Evolutionary conservation across 1,284 basidiomycete genomes (phyloP).

Genomic region (Rhodotorula mucilaginosa): DNA sequence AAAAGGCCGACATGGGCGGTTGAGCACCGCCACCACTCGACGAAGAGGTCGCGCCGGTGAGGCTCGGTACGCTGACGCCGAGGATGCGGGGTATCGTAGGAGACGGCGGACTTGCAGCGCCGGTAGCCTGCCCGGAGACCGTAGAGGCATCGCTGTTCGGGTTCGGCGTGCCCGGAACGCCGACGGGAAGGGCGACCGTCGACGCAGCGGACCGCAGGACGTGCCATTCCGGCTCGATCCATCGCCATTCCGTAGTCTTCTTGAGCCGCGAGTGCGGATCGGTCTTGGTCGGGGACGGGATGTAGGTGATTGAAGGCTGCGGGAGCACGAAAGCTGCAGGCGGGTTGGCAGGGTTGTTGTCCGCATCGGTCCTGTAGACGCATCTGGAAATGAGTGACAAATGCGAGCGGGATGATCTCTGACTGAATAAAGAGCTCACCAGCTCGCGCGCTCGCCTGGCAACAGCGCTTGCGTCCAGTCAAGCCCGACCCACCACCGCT

Average conservation of each 20-base stretch:
- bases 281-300: slow-evolving; percentile 42
- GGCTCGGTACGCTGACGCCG: slow-evolving; percentile 11
- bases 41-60: slow-evolving; percentile 7
- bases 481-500: slow-evolving; percentile 47
- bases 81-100: slow-evolving; percentile 16
- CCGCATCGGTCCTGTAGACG: slow-evolving; percentile 46
- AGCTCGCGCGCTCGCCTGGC: slow-evolving; percentile 45
- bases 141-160: background rate
- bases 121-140: background rate
- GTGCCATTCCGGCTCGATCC: slow-evolving; percentile 52
- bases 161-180: background rate
- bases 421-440: slow-evolving; percentile 25
- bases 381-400: background rate
- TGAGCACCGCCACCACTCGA: background rate
- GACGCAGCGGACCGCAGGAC: slow-evolving; percentile 40
- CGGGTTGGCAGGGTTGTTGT: slow-evolving; percentile 49
- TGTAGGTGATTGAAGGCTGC: slow-evolving; percentile 44
- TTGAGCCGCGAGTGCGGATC: slow-evolving; percentile 43
- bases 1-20: background rate
- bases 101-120: background rate
- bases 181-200: slow-evolving; percentile 11
- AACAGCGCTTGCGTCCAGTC: slow-evolving; percentile 46
- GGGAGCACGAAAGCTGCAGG: slow-evolving; percentile 52
- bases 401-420: too few species aligned
- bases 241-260: slow-evolving; percentile 50